Percentiles rank a stretch among this genome's conserved stretches.
These are phyloP conservation scores for Saussurea involucrata DNA, from an alignment of 129 eudicot genomes.

Conservation along the genomic window DNA sequence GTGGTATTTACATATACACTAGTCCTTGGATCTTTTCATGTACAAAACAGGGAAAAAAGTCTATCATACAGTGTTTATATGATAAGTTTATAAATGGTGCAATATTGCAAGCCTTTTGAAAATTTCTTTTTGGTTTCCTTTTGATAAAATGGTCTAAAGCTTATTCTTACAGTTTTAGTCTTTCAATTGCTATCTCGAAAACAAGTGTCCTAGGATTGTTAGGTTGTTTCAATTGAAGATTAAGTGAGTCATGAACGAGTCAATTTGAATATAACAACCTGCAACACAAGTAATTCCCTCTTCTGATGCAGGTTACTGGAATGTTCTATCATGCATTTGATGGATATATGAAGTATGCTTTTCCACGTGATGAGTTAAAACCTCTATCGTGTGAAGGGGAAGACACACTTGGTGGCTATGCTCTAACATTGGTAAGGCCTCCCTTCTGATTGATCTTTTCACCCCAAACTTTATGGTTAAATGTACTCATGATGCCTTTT, in stretches of 20 bases:
- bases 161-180: neutral
- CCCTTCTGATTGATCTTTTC: neutral
- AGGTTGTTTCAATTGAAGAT: neutral
- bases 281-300: neutral
- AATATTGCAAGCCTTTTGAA: neutral
- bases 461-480: neutral
- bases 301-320: conserved; percentile 57
- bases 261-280: neutral
- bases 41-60: no score
- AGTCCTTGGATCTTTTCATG: neutral
- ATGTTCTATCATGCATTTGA: conserved; percentile 98
- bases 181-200: neutral
- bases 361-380: conserved; percentile 89
- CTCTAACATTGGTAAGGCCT: conserved; percentile 79
- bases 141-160: neutral
- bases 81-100: neutral
- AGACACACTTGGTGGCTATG: conserved; percentile 98
- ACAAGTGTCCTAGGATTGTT: neutral
- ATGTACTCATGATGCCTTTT: neutral
- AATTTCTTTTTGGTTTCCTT: neutral
- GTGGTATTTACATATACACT: neutral
- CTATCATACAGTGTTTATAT: neutral
- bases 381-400: conserved; percentile 92
- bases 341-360: conserved; percentile 97
- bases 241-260: neutral